Evolutionary conservation across 148 eudicot species (phyloP), one percentile per base, ranked within the genome.

Genomic region (Cornus florida): DNA sequence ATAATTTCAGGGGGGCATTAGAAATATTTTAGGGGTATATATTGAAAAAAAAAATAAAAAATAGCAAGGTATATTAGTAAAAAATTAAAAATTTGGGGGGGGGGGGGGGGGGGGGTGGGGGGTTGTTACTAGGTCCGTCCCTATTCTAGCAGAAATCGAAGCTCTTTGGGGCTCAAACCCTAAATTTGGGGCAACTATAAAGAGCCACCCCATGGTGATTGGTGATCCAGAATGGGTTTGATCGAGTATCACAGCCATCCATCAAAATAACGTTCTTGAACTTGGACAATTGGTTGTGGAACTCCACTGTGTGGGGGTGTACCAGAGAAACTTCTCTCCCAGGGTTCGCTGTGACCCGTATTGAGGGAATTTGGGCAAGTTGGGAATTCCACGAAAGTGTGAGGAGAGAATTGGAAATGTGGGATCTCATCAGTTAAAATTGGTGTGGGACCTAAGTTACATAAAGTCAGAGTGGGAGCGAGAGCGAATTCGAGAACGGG

Each of bases 241-340:
- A 80, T 95, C 90, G 7, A 93, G 88, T 32, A 93, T 89, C 1
- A 77, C 85, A 3, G 98, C 28, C n/a, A n/a, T n/a, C 87, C 85
- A 95, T 81, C 16, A 93, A 56, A 78, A 93, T 5, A 7, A 94
- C 97, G 72, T 92, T 90, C 70, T 89, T 90, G 87, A 95, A 81
- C 84, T 93, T 94, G 9, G 93, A 88, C n/a, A 95, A 80, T 87
- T 95, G 97, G 79, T 95, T 95, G 87, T 91, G 92, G 88, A 95
- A 95, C 35, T n/a, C 98, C 98, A 69, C 98, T 95, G 84, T 95
- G 98, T 0, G n/a, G 98, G 97, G 0, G 97, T 92, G 78, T 95
- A n/a, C n/a, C n/a, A n/a, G n/a, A n/a, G n/a, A n/a, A n/a, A n/a
- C n/a, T n/a, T n/a, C n/a, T n/a, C n/a, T 1, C 74, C 82, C 0